Percentiles rank a stretch among this genome's conserved stretches.
phyloP scores from a whole-genome alignment of 345 rosid species.

The Dipteronia dyeriana region DNA sequence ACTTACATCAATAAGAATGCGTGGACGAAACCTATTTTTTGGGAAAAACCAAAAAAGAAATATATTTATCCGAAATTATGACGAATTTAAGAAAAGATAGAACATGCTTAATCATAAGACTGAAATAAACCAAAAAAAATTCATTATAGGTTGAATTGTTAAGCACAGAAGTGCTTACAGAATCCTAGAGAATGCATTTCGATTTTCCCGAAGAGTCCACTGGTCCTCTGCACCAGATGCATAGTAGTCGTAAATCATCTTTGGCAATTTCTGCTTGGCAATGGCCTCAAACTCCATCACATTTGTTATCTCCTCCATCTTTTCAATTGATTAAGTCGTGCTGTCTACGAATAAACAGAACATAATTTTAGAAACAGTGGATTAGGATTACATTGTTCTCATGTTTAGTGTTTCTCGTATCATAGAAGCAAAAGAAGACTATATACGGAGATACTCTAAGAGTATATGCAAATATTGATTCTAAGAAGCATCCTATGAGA shows the following conservation, averaged over 20 bases:
- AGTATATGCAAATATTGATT: neutral
- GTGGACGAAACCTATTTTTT: slow-evolving; percentile 74
- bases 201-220: slow-evolving; percentile 88
- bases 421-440: slow-evolving; percentile 2
- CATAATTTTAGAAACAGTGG: neutral
- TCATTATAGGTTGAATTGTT: neutral
- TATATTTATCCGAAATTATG: neutral
- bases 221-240: slow-evolving; percentile 98
- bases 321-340: neutral
- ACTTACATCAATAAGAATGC: slow-evolving; percentile 87
- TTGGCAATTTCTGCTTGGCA: slow-evolving; percentile 85
- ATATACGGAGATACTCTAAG: neutral
- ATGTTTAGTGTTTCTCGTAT: neutral
- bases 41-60: slow-evolving; percentile 12
- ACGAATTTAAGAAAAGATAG: slow-evolving; percentile 9
- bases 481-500: neutral
- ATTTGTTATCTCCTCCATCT: slow-evolving; percentile 77
- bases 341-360: slow-evolving; percentile 6
- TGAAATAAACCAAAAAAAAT: neutral
- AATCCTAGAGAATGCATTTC: slow-evolving; percentile 82
- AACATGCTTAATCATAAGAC: neutral
- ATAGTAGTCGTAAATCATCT: slow-evolving; percentile 91
- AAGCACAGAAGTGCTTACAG: slow-evolving; percentile 42
- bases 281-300: slow-evolving; percentile 83
- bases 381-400: neutral